Evolutionary conservation across 1,284 basidiomycete species (phyloP), one percentile per base, ranked within the genome.

Genomic region (Malassezia arunalokei): DNA sequence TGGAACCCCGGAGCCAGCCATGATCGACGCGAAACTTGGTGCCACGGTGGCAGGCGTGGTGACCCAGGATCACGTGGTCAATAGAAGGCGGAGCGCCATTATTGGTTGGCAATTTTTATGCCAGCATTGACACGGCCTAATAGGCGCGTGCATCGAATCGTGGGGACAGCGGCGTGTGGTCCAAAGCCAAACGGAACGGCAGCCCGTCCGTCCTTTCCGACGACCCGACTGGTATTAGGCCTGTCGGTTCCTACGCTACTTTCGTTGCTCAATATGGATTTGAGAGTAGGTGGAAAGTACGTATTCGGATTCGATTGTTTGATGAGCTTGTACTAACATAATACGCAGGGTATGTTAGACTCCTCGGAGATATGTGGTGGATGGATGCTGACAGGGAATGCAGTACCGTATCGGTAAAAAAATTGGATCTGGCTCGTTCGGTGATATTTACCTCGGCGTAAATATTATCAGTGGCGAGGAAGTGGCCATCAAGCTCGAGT

Each of bases 391-490:
- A 54, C 51, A 43, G 7, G 33, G 2, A 30, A 20, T 24, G 5
- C 64, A 65, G 64, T 73, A 71, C 80, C 84, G 92, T 71, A 85
- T 99, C 64, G 94, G 92, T 61, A 96, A 96, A 82, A 98, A 98
- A 85, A 96, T 99, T 71, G 94, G 94, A 64, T 94, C 88, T 42
- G 94, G 92, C 59, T 96, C 92, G 49, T 96, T 96, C 72, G 90
- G 92, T 91, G 92, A 98, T 74, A 98, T 99, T 76, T 98, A 96
- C 76, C 86, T 98, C 57, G 94, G 94, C 59, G 91, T 95, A 76
- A 96, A 98, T 81, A 96, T 98, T 78, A 96, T 98, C 75, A 95
- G 91, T n/a, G 92, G 92, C 46, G 91, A 99, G 75, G 92, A 96
- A 75, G 94, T 98, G 55, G 94, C 91, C 73, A 96, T 98, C 82